Conservation (phyloP, 495 filamentous ascomycete genomes). For the Neurospora terricola region DNA sequence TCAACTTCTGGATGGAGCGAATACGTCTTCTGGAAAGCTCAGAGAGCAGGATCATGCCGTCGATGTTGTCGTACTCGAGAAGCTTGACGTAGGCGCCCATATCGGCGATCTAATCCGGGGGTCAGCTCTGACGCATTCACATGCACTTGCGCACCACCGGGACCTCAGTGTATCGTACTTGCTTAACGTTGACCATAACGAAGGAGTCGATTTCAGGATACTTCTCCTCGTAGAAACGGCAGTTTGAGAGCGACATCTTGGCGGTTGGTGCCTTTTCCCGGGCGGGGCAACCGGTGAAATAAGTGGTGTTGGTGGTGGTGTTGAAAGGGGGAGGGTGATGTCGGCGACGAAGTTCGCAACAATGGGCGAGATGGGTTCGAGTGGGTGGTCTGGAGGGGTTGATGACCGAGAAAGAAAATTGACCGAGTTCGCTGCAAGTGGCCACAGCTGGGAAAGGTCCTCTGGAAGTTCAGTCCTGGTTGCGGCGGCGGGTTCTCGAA, state of each 20-base stretch:
- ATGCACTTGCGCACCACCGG: conserved; percentile 6
- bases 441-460: conserved; percentile 1
- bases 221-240: conserved; percentile 85
- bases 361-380: not conserved
- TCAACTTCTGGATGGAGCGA: conserved; percentile 95
- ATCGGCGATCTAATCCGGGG: conserved; percentile 70
- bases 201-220: conserved; percentile 98
- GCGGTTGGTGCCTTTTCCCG: conserved; percentile 15
- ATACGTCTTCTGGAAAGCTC: conserved; percentile 96
- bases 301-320: not conserved
- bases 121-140: not conserved
- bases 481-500: conserved; percentile 1
- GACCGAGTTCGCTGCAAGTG: conserved; percentile 3
- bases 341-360: not conserved
- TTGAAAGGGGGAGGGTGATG: not conserved
- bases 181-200: conserved; percentile 97
- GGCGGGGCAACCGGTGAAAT: conserved; percentile 9
- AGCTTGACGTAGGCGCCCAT: conserved; percentile 99
- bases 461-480: not conserved
- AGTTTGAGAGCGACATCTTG: conserved; percentile 94
- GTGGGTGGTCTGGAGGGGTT: not conserved
- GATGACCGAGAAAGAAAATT: not conserved
- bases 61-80: conserved; percentile 98
- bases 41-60: conserved; percentile 97
- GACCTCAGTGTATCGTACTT: conserved; percentile 44